Percentiles rank a stretch among this genome's conserved stretches.
These are phyloP conservation scores for Penicillium sp. DNA, from an alignment of 2,329 filamentous ascomycete species.

Conservation along the genomic window DNA sequence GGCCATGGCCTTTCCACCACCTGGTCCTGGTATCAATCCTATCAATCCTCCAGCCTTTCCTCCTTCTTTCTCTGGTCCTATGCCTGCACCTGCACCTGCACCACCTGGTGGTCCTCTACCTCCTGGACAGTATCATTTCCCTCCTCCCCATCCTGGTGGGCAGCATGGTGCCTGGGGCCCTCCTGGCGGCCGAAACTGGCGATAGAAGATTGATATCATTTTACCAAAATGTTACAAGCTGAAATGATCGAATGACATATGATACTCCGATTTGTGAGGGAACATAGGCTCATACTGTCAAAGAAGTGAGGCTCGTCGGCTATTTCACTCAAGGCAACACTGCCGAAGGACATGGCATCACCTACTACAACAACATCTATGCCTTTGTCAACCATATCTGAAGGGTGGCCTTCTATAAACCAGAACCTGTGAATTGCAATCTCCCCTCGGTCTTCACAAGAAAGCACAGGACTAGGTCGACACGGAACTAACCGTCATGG, in stretches of 20 bases:
- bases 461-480: not conserved
- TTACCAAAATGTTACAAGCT: not conserved
- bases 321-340: not conserved
- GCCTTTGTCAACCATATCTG: constrained; percentile 1
- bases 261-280: not conserved
- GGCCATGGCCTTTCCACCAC: constrained; percentile 19
- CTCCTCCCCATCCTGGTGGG: constrained; percentile 28
- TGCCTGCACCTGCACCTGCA: constrained; percentile 21
- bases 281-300: too few relatives aligned
- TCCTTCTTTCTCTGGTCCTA: constrained; percentile 24
- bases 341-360: not conserved
- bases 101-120: constrained; percentile 28
- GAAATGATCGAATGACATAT: not conserved
- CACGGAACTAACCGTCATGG: not conserved
- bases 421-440: not conserved
- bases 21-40: constrained; percentile 14
- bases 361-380: constrained; percentile 1
- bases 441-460: not conserved
- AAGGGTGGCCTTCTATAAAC: not conserved
- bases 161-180: constrained; percentile 23
- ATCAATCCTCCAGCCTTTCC: constrained; percentile 23
- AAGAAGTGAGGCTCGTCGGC: not conserved
- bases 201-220: constrained; percentile 10
- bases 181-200: constrained; percentile 14
- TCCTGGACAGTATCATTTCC: constrained; percentile 32